phyloP scores from a whole-genome alignment of 2,329 filamentous ascomycete genomes.

The Orbilia brochopaga region DNA sequence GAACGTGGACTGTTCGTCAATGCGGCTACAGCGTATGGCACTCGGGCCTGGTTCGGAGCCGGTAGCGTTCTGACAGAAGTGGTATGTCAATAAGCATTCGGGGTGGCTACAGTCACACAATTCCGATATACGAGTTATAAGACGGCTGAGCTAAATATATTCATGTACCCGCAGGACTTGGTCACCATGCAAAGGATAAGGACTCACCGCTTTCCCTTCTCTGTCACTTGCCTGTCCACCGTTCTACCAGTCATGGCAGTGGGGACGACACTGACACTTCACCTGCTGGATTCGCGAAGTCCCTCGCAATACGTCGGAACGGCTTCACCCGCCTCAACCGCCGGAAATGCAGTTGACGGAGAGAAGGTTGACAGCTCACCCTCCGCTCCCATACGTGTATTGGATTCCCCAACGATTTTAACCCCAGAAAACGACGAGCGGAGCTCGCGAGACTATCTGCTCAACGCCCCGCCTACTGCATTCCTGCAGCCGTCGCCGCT shows the following conservation, averaged over 20 bases:
- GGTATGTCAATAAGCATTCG: constrained; percentile 21
- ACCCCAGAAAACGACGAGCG: constrained; percentile 56
- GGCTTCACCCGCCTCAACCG: not conserved
- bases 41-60: constrained; percentile 39
- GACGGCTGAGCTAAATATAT: not conserved
- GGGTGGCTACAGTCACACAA: not conserved
- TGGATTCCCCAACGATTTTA: constrained; percentile 55
- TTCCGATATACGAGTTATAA: not conserved
- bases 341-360: not conserved
- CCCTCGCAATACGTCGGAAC: constrained; percentile 20
- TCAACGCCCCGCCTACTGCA: constrained; percentile 62
- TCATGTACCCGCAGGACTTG: constrained; percentile 24
- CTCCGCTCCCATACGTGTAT: constrained; percentile 52
- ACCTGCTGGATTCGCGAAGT: constrained; percentile 76
- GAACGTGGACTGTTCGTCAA: constrained; percentile 52
- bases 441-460: constrained; percentile 55
- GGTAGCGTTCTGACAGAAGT: constrained; percentile 41
- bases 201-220: constrained; percentile 69
- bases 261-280: constrained; percentile 79
- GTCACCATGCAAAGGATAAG: constrained; percentile 52
- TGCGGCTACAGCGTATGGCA: constrained; percentile 35
- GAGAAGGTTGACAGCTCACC: constrained; percentile 53
- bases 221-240: constrained; percentile 81
- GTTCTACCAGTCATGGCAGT: constrained; percentile 73
- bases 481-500: constrained; percentile 80